These are phyloP conservation scores for Martiniozyma abietophila DNA, from an alignment of 805 yeast genomes.

Conservation along the genomic window DNA sequence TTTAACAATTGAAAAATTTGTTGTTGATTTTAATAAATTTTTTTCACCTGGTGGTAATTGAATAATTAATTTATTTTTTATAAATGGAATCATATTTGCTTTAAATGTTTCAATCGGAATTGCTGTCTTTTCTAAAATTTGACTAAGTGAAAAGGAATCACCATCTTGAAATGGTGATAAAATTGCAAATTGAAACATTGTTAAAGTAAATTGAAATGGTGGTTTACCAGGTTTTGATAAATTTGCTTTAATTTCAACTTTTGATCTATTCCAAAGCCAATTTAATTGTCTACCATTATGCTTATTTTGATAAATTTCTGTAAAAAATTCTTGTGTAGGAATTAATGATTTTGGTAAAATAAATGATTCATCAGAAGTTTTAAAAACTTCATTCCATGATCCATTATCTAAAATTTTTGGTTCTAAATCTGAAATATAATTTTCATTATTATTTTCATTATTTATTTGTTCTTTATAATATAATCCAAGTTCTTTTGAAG, in stretches of 20 bases:
- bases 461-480: conserved; percentile 20
- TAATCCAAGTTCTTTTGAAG: conserved; percentile 67
- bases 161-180: conserved; percentile 71
- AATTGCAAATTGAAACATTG: conserved; percentile 81
- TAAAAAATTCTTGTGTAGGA: conserved; percentile 57
- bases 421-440: conserved; percentile 22
- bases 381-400: conserved; percentile 26
- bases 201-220: conserved; percentile 71
- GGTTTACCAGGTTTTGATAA: conserved; percentile 73
- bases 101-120: conserved; percentile 57
- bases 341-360: conserved; percentile 60
- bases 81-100: conserved; percentile 69
- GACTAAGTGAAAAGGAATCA: conserved; percentile 48
- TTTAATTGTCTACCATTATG: conserved; percentile 84
- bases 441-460: conserved; percentile 12
- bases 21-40: conserved; percentile 39
- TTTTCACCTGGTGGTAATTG: conserved; percentile 58
- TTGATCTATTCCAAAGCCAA: conserved; percentile 94
- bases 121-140: conserved; percentile 60
- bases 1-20: conserved; percentile 58
- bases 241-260: conserved; percentile 85
- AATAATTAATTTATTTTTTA: conserved; percentile 64
- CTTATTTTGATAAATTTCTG: conserved; percentile 56
- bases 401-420: conserved; percentile 26
- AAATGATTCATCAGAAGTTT: conserved; percentile 32